Percentiles rank a stretch among this genome's conserved stretches.
phyloP scores from a whole-genome alignment of 2,329 filamentous ascomycete genomes.

The Aureobasidium musti region DNA sequence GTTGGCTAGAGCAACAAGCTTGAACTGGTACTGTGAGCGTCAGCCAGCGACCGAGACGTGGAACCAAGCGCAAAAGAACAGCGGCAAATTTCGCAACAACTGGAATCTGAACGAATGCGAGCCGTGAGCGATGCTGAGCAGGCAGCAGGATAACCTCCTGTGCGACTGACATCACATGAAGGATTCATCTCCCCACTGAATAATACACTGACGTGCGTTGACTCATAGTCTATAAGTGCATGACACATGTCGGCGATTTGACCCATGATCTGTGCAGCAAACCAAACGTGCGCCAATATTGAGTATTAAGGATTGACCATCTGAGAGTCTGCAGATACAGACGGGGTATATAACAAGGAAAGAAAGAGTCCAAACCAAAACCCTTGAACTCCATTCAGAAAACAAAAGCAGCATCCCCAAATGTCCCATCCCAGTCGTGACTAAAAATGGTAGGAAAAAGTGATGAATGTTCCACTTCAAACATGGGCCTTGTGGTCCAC shows the following conservation, averaged over 20 bases:
- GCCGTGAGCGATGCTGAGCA: too few relatives aligned
- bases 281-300: not conserved
- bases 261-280: not conserved
- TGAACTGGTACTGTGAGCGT: too few relatives aligned
- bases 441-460: not conserved
- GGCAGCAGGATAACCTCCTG: too few relatives aligned
- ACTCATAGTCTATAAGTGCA: not conserved
- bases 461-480: not conserved
- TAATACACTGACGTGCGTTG: not conserved
- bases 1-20: too few relatives aligned
- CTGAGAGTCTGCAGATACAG: not conserved
- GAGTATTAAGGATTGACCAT: not conserved
- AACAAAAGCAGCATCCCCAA: not conserved
- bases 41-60: too few relatives aligned
- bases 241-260: not conserved
- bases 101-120: too few relatives aligned
- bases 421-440: not conserved
- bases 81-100: too few relatives aligned
- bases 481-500: slow-evolving; percentile 9
- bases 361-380: slow-evolving; percentile 1
- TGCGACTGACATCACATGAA: not conserved
- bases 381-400: not conserved
- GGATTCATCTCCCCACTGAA: not conserved
- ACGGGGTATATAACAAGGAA: slow-evolving; percentile 12
- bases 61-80: too few relatives aligned